A percentile compares a stretch with the other conserved stretches of the same genome.
Evolutionary conservation across 495 filamentous ascomycete genomes (phyloP).

Genomic region (Penicillium herquei): DNA sequence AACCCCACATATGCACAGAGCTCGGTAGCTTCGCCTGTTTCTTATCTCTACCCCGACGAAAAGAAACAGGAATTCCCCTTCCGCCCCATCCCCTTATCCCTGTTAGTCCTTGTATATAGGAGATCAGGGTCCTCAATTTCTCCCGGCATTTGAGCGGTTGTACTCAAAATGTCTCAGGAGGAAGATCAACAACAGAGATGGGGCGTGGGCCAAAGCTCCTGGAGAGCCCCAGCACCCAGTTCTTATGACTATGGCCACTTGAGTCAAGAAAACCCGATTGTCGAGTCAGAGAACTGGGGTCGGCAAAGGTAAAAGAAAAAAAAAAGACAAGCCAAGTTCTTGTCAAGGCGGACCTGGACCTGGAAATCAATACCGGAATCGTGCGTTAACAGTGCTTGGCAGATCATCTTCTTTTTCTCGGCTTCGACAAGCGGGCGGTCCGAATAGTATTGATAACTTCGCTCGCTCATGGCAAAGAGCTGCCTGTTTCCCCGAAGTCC

Average conservation of each 20-base stretch:
- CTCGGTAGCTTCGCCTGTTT: too few relatives aligned
- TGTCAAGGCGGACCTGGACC: too few relatives aligned
- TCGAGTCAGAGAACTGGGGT: slow-evolving; percentile 15
- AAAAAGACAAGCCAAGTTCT: neutral
- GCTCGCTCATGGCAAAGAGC: slow-evolving; percentile 92
- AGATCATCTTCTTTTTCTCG: slow-evolving; percentile 69
- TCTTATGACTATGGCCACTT: slow-evolving; percentile 21
- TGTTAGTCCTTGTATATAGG: too few relatives aligned
- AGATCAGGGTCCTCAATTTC: too few relatives aligned
- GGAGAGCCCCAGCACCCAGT: slow-evolving; percentile 13
- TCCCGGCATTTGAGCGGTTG: too few relatives aligned
- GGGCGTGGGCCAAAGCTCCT: slow-evolving; percentile 3
- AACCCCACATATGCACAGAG: too few relatives aligned
- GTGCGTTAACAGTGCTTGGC: neutral
- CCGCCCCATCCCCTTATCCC: too few relatives aligned
- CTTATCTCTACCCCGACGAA: too few relatives aligned
- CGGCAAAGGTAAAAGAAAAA: slow-evolving; percentile 18
- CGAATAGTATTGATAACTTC: slow-evolving; percentile 94
- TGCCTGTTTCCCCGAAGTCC: slow-evolving; percentile 81
- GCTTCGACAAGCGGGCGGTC: slow-evolving; percentile 78
- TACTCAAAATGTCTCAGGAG: too few relatives aligned
- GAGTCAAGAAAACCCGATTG: slow-evolving; percentile 11
- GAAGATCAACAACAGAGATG: too few relatives aligned
- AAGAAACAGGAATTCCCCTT: too few relatives aligned
- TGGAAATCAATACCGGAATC: neutral